Evolutionary conservation across 805 yeast species (phyloP).

Genomic region (Lachancea nothofagi): DNA sequence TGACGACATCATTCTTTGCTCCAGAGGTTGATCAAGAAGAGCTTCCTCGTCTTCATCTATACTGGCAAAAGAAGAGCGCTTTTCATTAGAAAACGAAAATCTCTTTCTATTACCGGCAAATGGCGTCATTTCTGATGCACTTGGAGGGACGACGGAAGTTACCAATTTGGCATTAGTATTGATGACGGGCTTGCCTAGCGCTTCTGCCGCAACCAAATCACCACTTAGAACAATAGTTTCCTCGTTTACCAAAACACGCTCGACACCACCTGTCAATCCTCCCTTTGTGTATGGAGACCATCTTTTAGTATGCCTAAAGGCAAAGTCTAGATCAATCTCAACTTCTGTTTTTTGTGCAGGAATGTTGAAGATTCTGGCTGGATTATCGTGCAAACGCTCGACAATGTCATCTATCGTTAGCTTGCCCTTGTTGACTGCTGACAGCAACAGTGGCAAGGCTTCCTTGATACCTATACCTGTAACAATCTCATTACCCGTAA

Average conservation of each 20-base stretch:
- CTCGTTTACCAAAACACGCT: slow-evolving; percentile 74
- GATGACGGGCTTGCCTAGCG: slow-evolving; percentile 55
- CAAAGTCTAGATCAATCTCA: slow-evolving; percentile 71
- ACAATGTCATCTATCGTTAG: slow-evolving; percentile 70
- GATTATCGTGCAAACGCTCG: slow-evolving; percentile 70
- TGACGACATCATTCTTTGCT: slow-evolving; percentile 53
- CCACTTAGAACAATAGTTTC: slow-evolving; percentile 86
- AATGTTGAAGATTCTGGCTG: slow-evolving; percentile 74
- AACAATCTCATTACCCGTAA: slow-evolving; percentile 51
- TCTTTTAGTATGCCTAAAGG: slow-evolving; percentile 41
- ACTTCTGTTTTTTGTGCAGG: slow-evolving; percentile 74
- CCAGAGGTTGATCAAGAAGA: slow-evolving; percentile 53
- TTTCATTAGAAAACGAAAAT: slow-evolving; percentile 47
- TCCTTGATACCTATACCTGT: slow-evolving; percentile 78
- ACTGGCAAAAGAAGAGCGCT: slow-evolving; percentile 34
- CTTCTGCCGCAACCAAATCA: slow-evolving; percentile 51
- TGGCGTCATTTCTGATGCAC: slow-evolving; percentile 27
- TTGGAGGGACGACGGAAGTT: slow-evolving; percentile 29
- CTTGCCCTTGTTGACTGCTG: slow-evolving; percentile 71
- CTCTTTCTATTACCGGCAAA: slow-evolving; percentile 34
- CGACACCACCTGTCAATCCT: slow-evolving; percentile 72
- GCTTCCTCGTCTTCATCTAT: slow-evolving; percentile 43
- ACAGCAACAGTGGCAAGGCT: slow-evolving; percentile 72
- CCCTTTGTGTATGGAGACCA: slow-evolving; percentile 55
- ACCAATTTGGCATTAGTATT: slow-evolving; percentile 39